Conservation (phyloP, 495 filamentous ascomycete species). For the Penicillium daleae region DNA sequence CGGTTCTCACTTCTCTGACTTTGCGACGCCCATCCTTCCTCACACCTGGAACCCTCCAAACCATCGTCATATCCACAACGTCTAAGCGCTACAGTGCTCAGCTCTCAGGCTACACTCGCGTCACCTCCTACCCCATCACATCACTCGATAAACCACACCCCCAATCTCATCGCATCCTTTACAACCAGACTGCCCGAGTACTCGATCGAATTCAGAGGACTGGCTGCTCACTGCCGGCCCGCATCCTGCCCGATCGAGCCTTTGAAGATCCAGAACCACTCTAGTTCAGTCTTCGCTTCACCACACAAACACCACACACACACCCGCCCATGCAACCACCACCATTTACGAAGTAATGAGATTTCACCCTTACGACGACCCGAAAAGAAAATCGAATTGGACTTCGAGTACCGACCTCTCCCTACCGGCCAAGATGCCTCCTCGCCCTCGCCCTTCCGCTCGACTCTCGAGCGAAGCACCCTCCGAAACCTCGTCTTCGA, state of each 20-base stretch:
- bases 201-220: not conserved
- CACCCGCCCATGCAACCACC: slow-evolving; percentile 22
- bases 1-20: not conserved
- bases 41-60: not conserved
- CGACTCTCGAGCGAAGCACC: slow-evolving; percentile 52
- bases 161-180: not conserved
- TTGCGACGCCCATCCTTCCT: not conserved
- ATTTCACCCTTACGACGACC: slow-evolving; percentile 25
- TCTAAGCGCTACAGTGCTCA: slow-evolving; percentile 16
- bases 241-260: slow-evolving; percentile 7
- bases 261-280: not conserved
- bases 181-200: not conserved
- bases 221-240: not conserved
- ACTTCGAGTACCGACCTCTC: slow-evolving; percentile 9
- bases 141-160: not conserved
- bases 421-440: slow-evolving; percentile 38
- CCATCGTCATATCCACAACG: slow-evolving; percentile 7
- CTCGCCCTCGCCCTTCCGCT: slow-evolving; percentile 44
- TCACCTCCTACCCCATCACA: slow-evolving; percentile 7
- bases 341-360: slow-evolving; percentile 27
- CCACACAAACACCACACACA: slow-evolving; percentile 14
- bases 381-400: slow-evolving; percentile 21
- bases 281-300: slow-evolving; percentile 4
- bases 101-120: slow-evolving; percentile 6
- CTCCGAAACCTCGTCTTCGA: slow-evolving; percentile 73